A percentile compares a stretch with the other conserved stretches of the same genome.
Evolutionary conservation across 305 asterid genomes (phyloP).

Genomic region (Salvia sclarea): DNA sequence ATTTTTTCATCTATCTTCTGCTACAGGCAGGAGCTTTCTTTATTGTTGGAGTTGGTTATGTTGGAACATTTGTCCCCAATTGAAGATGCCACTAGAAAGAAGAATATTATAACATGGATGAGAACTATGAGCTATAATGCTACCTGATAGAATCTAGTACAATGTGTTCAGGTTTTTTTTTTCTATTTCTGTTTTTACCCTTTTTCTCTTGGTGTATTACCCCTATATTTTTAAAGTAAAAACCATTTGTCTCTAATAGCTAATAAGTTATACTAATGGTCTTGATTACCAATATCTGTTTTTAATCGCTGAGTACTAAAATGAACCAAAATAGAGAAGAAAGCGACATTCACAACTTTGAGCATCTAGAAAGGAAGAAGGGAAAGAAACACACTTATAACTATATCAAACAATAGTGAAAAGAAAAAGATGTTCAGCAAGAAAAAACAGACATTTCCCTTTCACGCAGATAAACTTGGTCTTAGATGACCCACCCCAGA

Average conservation of each 20-base stretch:
- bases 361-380: not conserved
- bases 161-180: conserved; percentile 1
- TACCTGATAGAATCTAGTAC: conserved; percentile 21
- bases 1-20: conserved; percentile 69
- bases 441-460: too few relatives aligned
- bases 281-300: conserved; percentile 17
- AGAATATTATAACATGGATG: not conserved
- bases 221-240: not conserved
- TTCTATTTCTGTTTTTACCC: conserved; percentile 9
- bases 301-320: conserved; percentile 17
- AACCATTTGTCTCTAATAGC: conserved; percentile 20
- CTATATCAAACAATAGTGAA: too few relatives aligned
- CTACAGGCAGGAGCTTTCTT: conserved; percentile 85
- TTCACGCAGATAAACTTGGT: too few relatives aligned
- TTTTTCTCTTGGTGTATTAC: not conserved
- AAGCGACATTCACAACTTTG: not conserved
- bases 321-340: conserved; percentile 4
- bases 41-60: conserved; percentile 60
- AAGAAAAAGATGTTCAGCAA: too few relatives aligned
- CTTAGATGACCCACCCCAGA: too few relatives aligned
- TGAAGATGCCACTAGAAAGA: conserved; percentile 32
- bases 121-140: conserved; percentile 14
- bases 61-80: conserved; percentile 75
- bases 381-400: not conserved
- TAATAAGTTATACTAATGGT: conserved; percentile 17